These are phyloP conservation scores for Boechera retrofracta DNA, from an alignment of 345 rosid species.

Conservation along the genomic window DNA sequence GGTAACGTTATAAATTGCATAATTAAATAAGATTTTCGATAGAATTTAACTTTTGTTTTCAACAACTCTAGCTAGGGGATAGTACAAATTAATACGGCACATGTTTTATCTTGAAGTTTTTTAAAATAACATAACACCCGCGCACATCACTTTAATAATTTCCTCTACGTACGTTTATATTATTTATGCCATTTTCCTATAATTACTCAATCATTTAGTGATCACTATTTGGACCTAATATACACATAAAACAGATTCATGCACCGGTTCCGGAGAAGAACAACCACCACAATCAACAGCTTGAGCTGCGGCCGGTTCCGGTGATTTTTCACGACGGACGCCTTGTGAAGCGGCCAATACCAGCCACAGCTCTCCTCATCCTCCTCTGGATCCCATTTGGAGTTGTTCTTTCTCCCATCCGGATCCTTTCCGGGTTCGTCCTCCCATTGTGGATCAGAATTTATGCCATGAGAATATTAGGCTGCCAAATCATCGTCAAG, in stretches of 20 bases:
- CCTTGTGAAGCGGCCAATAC: conserved; percentile 75
- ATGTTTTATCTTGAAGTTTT: too few relatives aligned
- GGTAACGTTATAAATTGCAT: conserved; percentile 41
- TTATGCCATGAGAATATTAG: conserved; percentile 49
- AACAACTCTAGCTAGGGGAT: not conserved
- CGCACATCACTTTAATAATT: too few relatives aligned
- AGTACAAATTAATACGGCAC: too few relatives aligned
- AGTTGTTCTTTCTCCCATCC: conserved; percentile 59
- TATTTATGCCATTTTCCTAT: not conserved
- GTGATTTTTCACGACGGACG: conserved; percentile 82
- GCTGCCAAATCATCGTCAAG: conserved; percentile 57
- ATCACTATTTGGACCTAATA: not conserved
- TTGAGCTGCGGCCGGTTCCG: conserved; percentile 54
- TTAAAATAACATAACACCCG: too few relatives aligned
- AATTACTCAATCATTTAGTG: not conserved
- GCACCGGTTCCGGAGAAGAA: conserved; percentile 28
- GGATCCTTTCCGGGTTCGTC: conserved; percentile 48
- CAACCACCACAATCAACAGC: conserved; percentile 36
- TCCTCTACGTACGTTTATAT: too few relatives aligned
- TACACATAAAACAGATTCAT: conserved; percentile 26
- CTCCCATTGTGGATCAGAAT: conserved; percentile 61
- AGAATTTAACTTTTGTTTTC: not conserved
- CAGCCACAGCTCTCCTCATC: conserved; percentile 58
- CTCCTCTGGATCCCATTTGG: conserved; percentile 80
- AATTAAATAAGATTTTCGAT: not conserved